phyloP scores from a whole-genome alignment of 208 protist species.

The Balamuthia mandrillaris region DNA sequence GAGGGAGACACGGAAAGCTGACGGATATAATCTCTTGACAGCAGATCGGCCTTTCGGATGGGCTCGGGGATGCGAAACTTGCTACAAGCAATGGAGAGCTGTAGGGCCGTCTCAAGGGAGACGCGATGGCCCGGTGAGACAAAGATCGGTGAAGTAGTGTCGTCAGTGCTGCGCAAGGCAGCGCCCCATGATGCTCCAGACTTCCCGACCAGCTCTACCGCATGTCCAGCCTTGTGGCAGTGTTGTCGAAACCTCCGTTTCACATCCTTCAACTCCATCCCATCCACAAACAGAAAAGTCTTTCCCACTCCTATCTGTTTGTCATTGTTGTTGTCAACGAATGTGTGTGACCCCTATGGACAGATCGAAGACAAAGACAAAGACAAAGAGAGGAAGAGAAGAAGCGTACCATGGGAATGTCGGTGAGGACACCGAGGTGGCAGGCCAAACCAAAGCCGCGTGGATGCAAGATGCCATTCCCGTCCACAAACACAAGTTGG shows the following conservation, averaged over 20 bases:
- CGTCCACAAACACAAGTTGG: conserved; percentile 89
- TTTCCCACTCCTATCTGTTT: conserved; percentile 61
- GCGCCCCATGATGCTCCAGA: background rate
- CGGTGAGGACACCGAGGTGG: conserved; percentile 84
- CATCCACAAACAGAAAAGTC: conserved; percentile 82
- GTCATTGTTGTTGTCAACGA: background rate
- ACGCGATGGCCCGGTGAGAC: background rate
- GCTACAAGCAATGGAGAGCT: background rate
- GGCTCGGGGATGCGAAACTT: background rate
- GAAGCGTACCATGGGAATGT: conserved; percentile 83
- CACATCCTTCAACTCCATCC: conserved; percentile 61
- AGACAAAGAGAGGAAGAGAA: conserved; percentile 39
- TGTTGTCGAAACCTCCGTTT: background rate
- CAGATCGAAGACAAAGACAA: background rate
- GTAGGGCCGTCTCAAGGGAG: background rate
- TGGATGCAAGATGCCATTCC: conserved; percentile 89
- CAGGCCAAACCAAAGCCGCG: conserved; percentile 85
- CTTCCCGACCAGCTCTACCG: background rate
- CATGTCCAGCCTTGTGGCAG: background rate
- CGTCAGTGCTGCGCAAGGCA: background rate
- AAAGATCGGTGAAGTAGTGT: background rate
- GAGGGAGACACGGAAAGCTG: too few species aligned
- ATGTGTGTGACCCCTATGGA: background rate
- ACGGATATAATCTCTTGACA: conserved; percentile 76
- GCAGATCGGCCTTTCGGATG: background rate